Conservation (phyloP, 306 rosid species). For the Arachis stenosperma region DNA sequence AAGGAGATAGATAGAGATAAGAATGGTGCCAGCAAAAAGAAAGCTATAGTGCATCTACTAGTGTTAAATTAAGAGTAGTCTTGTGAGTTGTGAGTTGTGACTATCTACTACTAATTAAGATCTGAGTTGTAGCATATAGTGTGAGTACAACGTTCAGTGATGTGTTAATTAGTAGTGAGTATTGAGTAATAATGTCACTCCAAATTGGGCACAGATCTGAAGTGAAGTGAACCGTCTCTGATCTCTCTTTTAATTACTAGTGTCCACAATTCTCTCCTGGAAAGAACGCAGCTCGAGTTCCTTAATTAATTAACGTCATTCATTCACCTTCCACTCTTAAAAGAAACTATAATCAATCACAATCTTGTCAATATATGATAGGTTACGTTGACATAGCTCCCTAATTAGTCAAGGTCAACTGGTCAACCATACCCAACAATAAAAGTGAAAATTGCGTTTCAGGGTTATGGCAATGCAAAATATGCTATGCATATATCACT, state of each 20-base stretch:
- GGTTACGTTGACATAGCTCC: slow-evolving; percentile 2
- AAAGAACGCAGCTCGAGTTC: slow-evolving; percentile 36
- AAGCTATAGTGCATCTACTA: slow-evolving; percentile 30
- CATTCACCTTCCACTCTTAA: slow-evolving; percentile 34
- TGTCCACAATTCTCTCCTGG: slow-evolving; percentile 7
- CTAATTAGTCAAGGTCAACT: background rate
- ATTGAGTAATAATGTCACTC: slow-evolving; percentile 16
- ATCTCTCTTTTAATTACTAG: slow-evolving; percentile 7
- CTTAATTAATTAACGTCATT: too few relatives aligned
- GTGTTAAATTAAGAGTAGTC: slow-evolving; percentile 14
- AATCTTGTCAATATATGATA: slow-evolving; percentile 3
- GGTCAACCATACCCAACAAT: background rate
- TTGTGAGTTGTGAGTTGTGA: slow-evolving; percentile 12
- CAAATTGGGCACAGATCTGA: background rate
- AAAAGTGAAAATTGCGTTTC: slow-evolving; percentile 1
- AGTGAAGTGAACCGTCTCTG: too few relatives aligned
- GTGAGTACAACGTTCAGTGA: slow-evolving; percentile 4
- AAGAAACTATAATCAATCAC: slow-evolving; percentile 17
- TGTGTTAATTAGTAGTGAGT: slow-evolving; percentile 26
- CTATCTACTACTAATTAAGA: slow-evolving; percentile 10
- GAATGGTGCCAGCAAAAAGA: slow-evolving; percentile 16
- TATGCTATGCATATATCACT: too few relatives aligned
- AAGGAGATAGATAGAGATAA: background rate
- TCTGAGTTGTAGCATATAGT: background rate
- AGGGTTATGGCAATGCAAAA: background rate